These are phyloP conservation scores for Sodiomyces alkalinus DNA, from an alignment of 2,329 filamentous ascomycete species.

Conservation along the genomic window DNA sequence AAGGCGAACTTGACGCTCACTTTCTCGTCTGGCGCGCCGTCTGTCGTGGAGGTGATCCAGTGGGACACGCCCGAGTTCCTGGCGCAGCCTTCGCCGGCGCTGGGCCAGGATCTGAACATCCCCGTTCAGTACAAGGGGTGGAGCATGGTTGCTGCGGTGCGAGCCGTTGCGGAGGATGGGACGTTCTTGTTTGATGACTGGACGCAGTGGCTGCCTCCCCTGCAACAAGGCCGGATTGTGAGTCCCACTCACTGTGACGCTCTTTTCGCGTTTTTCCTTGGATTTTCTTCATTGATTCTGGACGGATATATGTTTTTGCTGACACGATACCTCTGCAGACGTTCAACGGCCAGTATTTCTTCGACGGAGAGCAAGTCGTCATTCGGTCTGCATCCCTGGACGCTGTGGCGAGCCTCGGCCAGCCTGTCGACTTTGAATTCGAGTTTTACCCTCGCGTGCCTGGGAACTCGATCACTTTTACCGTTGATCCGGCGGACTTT, in stretches of 20 bases:
- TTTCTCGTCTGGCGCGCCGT: slow-evolving; percentile 34
- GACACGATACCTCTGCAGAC: slow-evolving; percentile 19
- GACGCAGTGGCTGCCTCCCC: slow-evolving; percentile 34
- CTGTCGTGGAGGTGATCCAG: slow-evolving; percentile 32
- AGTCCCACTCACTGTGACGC: slow-evolving; percentile 5
- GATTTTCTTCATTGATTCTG: background rate
- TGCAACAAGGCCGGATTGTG: slow-evolving; percentile 31
- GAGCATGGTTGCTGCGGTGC: slow-evolving; percentile 32
- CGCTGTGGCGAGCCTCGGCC: slow-evolving; percentile 26
- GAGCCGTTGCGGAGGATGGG: slow-evolving; percentile 31
- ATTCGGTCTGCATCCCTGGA: slow-evolving; percentile 27
- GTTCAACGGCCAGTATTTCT: slow-evolving; percentile 35
- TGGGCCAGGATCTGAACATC: slow-evolving; percentile 24
- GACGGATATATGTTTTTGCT: background rate
- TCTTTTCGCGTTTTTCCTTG: background rate
- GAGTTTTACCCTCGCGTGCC: slow-evolving; percentile 38
- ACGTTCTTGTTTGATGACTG: slow-evolving; percentile 38
- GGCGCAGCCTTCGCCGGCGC: slow-evolving; percentile 7
- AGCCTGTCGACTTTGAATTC: slow-evolving; percentile 31
- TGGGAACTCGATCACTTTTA: slow-evolving; percentile 33
- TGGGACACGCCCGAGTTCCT: slow-evolving; percentile 30
- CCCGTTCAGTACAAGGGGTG: slow-evolving; percentile 34
- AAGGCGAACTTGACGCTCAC: slow-evolving; percentile 33
- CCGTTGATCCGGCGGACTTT: slow-evolving; percentile 3
- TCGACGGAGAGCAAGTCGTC: slow-evolving; percentile 28